Evolutionary conservation across 352 stramenopile species (phyloP).

Genomic region (Phytophthora rubi): DNA sequence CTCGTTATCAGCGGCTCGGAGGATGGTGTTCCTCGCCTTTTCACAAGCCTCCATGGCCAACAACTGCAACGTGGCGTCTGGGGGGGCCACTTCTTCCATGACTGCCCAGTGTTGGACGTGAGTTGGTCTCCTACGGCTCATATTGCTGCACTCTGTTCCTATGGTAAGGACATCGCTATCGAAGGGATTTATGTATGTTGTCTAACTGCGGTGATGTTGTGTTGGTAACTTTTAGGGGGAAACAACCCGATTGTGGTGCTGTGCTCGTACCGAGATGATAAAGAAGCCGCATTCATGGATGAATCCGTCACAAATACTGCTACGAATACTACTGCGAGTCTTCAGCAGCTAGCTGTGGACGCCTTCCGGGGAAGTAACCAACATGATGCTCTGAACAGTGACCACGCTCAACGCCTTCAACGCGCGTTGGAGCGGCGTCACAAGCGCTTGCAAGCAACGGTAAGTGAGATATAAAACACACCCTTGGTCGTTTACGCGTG

Average conservation of each 20-base stretch:
- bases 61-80: constrained; percentile 55
- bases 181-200: not conserved
- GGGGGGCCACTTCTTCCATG: constrained; percentile 63
- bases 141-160: constrained; percentile 68
- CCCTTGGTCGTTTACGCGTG: not conserved
- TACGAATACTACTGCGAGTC: constrained; percentile 7
- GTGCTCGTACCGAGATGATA: constrained; percentile 50
- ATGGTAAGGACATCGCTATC: constrained; percentile 37
- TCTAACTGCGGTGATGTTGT: not conserved
- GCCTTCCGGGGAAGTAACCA: constrained; percentile 15
- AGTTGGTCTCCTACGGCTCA: constrained; percentile 68
- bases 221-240: constrained; percentile 35
- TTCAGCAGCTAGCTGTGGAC: constrained; percentile 22
- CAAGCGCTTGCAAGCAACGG: constrained; percentile 52
- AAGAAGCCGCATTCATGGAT: constrained; percentile 37
- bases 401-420: constrained; percentile 47
- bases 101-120: constrained; percentile 57
- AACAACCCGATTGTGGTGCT: constrained; percentile 72
- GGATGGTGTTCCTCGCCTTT: constrained; percentile 63
- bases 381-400: constrained; percentile 9
- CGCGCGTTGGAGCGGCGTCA: constrained; percentile 53
- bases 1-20: constrained; percentile 69
- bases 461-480: constrained; percentile 15
- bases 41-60: constrained; percentile 59
- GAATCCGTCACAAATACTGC: constrained; percentile 7